Percentiles rank a stretch among this genome's conserved stretches.
phyloP scores from a whole-genome alignment of 2,329 filamentous ascomycete species.

The Sphaceloma murrayae region DNA sequence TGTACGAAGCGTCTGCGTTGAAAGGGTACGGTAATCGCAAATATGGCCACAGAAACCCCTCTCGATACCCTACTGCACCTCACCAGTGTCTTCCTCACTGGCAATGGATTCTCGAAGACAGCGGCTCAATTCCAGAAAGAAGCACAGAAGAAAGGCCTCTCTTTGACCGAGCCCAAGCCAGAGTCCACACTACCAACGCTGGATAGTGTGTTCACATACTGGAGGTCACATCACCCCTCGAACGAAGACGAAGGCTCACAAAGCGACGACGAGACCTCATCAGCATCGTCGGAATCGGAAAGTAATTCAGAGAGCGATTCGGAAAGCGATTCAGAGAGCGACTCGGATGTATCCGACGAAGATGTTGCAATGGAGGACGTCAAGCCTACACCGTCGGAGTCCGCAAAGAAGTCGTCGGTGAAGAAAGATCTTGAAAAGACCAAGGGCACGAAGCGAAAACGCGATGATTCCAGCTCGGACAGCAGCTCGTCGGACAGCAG shows the following conservation, averaged over 20 bases:
- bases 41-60: constrained; percentile 9
- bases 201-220: constrained; percentile 23
- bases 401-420: constrained; percentile 24
- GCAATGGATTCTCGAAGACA: constrained; percentile 27
- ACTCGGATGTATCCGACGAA: constrained; percentile 13
- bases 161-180: constrained; percentile 21
- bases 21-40: too few relatives aligned
- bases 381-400: constrained; percentile 7
- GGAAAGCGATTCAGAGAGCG: constrained; percentile 18
- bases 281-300: constrained; percentile 14
- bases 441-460: constrained; percentile 12
- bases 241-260: constrained; percentile 19
- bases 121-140: constrained; percentile 26
- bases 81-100: constrained; percentile 24
- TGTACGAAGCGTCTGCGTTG: too few relatives aligned
- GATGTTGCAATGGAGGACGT: constrained; percentile 19
- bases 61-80: constrained; percentile 16
- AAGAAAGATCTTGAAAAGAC: constrained; percentile 18
- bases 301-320: constrained; percentile 20
- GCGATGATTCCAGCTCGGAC: constrained; percentile 14
- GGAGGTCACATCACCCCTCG: constrained; percentile 21
- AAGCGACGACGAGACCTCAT: constrained; percentile 19
- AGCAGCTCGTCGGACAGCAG: constrained; percentile 16
- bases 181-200: constrained; percentile 21
- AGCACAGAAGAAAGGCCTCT: constrained; percentile 25